A percentile compares a stretch with the other conserved stretches of the same genome.
Conservation (phyloP, 75 land plant genomes). For the Selaginella moellendorffii region DNA sequence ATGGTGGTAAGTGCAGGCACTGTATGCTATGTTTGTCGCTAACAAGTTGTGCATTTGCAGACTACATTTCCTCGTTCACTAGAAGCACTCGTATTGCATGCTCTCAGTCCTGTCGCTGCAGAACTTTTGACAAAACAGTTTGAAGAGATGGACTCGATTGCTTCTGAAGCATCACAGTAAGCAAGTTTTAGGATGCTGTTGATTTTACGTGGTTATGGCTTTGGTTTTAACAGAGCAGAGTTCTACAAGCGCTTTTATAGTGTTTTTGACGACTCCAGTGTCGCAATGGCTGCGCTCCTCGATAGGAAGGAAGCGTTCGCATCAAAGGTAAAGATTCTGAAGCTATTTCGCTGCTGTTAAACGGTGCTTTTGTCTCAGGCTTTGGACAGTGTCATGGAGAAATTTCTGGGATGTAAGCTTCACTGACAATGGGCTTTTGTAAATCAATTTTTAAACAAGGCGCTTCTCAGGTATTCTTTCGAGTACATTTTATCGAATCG, state of each 20-base stretch:
- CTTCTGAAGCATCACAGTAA: constrained; percentile 37
- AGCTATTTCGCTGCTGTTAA: not conserved
- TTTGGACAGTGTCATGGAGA: not conserved
- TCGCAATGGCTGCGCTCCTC: constrained; percentile 68
- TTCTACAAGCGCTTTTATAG: constrained; percentile 68
- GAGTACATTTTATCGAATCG: too few relatives aligned
- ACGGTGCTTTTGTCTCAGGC: not conserved
- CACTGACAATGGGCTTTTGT: too few relatives aligned
- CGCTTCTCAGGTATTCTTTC: too few relatives aligned
- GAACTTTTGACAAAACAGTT: constrained; percentile 75
- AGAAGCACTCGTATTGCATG: constrained; percentile 57
- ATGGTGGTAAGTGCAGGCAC: constrained; percentile 56
- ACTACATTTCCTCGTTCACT: constrained; percentile 71
- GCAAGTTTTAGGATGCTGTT: not conserved
- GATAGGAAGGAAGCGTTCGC: constrained; percentile 71
- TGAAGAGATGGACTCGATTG: constrained; percentile 59
- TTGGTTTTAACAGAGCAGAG: constrained; percentile 30
- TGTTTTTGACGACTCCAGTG: constrained; percentile 62
- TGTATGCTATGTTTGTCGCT: not conserved
- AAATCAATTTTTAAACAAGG: too few relatives aligned
- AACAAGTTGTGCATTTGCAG: constrained; percentile 18
- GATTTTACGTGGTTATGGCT: not conserved
- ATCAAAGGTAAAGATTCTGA: constrained; percentile 29
- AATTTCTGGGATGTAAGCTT: too few relatives aligned
- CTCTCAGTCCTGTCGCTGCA: constrained; percentile 59